phyloP scores from a whole-genome alignment of 306 rosid species.

The Gleditsia sinensis region DNA sequence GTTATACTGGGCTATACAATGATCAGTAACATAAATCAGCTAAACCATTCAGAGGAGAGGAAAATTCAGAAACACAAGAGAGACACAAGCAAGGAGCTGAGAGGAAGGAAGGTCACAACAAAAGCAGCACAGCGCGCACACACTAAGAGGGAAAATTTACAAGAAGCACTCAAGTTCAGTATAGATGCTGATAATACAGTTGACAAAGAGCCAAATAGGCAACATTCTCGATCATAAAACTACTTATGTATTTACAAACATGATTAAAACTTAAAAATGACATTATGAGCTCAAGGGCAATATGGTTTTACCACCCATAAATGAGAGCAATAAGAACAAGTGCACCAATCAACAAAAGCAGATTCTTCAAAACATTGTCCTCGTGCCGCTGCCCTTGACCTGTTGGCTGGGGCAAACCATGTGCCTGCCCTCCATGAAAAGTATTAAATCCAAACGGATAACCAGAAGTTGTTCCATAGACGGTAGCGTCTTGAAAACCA shows the following conservation, averaged over 20 bases:
- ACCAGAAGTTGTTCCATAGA: slow-evolving; percentile 87
- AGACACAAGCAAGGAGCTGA: background rate
- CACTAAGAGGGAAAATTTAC: background rate
- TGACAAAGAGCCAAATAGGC: slow-evolving; percentile 13
- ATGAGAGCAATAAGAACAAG: slow-evolving; percentile 73
- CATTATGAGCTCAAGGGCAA: background rate
- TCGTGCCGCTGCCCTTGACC: slow-evolving; percentile 64
- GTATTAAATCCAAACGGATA: slow-evolving; percentile 65
- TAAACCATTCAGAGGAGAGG: too few species aligned
- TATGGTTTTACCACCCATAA: slow-evolving; percentile 55
- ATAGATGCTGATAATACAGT: slow-evolving; percentile 35
- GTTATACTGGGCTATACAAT: background rate
- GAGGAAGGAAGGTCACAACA: background rate
- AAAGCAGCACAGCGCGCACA: background rate
- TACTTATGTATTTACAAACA: slow-evolving; percentile 50
- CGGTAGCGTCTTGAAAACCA: slow-evolving; percentile 85
- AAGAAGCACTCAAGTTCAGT: slow-evolving; percentile 28
- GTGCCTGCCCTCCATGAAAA: slow-evolving; percentile 67
- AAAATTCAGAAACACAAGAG: background rate
- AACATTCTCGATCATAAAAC: slow-evolving; percentile 30
- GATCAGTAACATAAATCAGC: background rate
- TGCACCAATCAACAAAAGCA: slow-evolving; percentile 69
- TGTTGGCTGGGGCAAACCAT: slow-evolving; percentile 52
- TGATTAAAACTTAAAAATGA: background rate
- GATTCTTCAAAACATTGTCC: slow-evolving; percentile 78